Percentiles rank a stretch among this genome's conserved stretches.
Conservation (phyloP, 176 grass and related monocot genomes). For the Oryza nivara region DNA sequence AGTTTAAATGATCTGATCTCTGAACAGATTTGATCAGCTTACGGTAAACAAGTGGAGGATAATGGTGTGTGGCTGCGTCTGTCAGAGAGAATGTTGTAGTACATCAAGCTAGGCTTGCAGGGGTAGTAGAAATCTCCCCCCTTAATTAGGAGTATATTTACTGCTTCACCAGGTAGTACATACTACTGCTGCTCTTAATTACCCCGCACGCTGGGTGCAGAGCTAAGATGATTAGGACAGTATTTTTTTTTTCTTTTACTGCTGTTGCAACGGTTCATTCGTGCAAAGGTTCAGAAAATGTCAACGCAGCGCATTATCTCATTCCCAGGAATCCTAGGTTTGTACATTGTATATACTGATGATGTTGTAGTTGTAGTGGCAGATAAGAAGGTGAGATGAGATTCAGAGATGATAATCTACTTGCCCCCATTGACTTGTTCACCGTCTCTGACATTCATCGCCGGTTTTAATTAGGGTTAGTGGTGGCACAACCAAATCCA, state of each 20-base stretch:
- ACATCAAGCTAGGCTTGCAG: neutral
- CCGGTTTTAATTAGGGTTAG: neutral
- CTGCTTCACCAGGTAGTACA: neutral
- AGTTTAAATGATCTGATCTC: neutral
- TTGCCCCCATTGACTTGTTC: constrained; percentile 15
- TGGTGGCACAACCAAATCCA: neutral
- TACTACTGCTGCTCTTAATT: neutral
- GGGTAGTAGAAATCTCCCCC: constrained; percentile 1
- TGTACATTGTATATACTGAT: neutral
- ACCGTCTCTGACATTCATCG: neutral
- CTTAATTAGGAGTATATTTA: neutral
- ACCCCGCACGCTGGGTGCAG: neutral
- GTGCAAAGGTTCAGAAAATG: neutral
- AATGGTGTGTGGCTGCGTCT: constrained; percentile 4
- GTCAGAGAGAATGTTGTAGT: constrained; percentile 37
- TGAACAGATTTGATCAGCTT: neutral
- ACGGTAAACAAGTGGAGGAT: constrained; percentile 19
- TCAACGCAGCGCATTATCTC: neutral
- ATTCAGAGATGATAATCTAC: neutral
- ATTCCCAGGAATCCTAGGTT: constrained; percentile 33
- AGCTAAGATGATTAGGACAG: neutral
- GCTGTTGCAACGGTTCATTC: neutral
- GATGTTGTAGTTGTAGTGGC: too few species aligned
- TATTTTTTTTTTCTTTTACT: neutral
- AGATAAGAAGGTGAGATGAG: neutral